Percentiles rank a stretch among this genome's conserved stretches.
phyloP scores from a whole-genome alignment of 257 asterid genomes.

The Ligustrum vulgare region DNA sequence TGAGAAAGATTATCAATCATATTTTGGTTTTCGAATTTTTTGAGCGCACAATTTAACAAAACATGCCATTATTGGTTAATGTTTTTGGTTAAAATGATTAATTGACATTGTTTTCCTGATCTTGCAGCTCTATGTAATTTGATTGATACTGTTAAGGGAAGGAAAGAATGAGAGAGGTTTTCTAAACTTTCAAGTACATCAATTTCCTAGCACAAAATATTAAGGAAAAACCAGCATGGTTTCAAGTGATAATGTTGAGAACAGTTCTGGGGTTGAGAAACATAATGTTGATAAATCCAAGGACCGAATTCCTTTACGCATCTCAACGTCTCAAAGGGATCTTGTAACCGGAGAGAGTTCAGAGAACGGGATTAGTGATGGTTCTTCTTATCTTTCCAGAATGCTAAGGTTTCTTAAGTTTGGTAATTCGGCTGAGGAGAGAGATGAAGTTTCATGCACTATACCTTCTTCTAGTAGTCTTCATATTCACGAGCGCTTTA shows the following conservation, averaged over 20 bases:
- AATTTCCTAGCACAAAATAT: constrained; percentile 6
- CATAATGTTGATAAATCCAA: constrained; percentile 29
- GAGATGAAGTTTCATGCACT: constrained; percentile 65
- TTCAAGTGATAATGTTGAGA: constrained; percentile 44
- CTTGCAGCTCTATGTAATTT: constrained; percentile 25
- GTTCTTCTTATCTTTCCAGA: constrained; percentile 36
- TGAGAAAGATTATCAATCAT: no score
- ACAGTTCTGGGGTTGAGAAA: constrained; percentile 43
- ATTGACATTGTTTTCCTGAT: constrained; percentile 10
- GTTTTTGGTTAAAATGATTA: not conserved
- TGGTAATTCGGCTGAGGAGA: constrained; percentile 54
- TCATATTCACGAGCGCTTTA: constrained; percentile 63
- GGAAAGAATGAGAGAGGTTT: not conserved
- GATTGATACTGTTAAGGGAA: constrained; percentile 6
- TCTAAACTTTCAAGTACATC: not conserved
- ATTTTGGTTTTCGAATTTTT: no score
- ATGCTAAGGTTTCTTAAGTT: constrained; percentile 48
- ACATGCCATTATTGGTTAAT: not conserved
- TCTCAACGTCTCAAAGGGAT: constrained; percentile 61
- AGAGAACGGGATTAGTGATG: constrained; percentile 25
- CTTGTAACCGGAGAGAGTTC: constrained; percentile 42
- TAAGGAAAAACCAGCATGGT: constrained; percentile 39
- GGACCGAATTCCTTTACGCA: constrained; percentile 36
- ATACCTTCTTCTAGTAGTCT: constrained; percentile 73
- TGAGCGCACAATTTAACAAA: not conserved